Percentiles rank a stretch among this genome's conserved stretches.
phyloP scores from a whole-genome alignment of 2,329 filamentous ascomycete species.

The Sarocladium oryzae region DNA sequence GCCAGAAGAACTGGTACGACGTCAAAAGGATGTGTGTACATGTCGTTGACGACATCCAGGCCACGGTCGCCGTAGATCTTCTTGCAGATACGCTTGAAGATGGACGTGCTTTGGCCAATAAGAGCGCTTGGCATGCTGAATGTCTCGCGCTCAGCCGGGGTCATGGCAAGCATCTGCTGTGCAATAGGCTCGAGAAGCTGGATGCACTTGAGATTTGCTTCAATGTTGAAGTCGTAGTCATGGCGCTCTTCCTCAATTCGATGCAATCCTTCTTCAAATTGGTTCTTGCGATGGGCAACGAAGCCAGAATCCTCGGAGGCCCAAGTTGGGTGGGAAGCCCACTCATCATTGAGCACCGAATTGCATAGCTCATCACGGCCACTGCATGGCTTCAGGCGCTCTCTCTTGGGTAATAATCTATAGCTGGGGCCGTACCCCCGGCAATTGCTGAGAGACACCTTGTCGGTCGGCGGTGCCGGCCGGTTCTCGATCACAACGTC shows the following conservation, averaged over 20 bases:
- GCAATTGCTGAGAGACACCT: slow-evolving; percentile 92
- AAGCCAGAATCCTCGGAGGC: slow-evolving; percentile 97
- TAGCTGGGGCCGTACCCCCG: slow-evolving; percentile 95
- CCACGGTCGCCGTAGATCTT: slow-evolving; percentile 94
- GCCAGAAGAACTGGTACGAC: slow-evolving; percentile 86
- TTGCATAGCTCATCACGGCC: slow-evolving; percentile 93
- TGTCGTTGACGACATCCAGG: slow-evolving; percentile 75
- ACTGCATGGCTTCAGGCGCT: slow-evolving; percentile 85
- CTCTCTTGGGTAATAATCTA: slow-evolving; percentile 80
- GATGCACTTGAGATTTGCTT: slow-evolving; percentile 89
- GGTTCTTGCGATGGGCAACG: slow-evolving; percentile 94
- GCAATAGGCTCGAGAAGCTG: slow-evolving; percentile 93
- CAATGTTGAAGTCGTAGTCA: slow-evolving; percentile 98
- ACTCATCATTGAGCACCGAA: slow-evolving; percentile 91
- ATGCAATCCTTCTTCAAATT: slow-evolving; percentile 88
- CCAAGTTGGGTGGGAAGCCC: slow-evolving; percentile 98
- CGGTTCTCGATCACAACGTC: slow-evolving; percentile 76
- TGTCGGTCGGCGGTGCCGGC: slow-evolving; percentile 66
- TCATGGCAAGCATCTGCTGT: slow-evolving; percentile 80
- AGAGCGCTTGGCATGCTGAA: slow-evolving; percentile 80
- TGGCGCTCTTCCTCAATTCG: slow-evolving; percentile 97
- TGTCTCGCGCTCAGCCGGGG: slow-evolving; percentile 59
- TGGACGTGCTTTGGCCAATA: slow-evolving; percentile 89
- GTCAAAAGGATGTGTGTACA: slow-evolving; percentile 76
- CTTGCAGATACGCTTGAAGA: slow-evolving; percentile 95